Evolutionary conservation across 129 eudicot genomes (phyloP), one percentile per base, ranked within the genome.

Genomic region (Dittrichia graveolens): DNA sequence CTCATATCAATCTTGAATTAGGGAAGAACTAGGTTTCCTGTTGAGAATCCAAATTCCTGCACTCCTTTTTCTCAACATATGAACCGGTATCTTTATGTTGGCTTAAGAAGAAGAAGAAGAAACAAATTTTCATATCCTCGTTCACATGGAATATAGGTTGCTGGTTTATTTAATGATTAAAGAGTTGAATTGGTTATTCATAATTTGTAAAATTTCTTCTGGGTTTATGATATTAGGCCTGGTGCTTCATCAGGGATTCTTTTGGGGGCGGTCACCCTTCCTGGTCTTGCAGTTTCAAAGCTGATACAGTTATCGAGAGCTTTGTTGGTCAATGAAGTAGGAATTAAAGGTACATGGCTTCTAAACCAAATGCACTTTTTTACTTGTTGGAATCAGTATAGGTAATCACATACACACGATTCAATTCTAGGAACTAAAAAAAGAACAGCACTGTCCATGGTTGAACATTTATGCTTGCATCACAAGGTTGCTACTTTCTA

Each of bases 241-340:
- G 98, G 96, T 65, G 96, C 88, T 52, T 90, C 97, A 5, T 87
- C 98, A 5, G 98, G 98, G 69, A 80, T 90, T 73, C 74, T 90
- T 48, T 45, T 94, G 69, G 98, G 97, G 34, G 89, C 97, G 0
- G 88, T 90, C 46, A 90, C 98, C 38, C 78, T 94, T 55, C 98
- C 98, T 0, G 88, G 96, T 56, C 80, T 94, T 41, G 76, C 85
- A 63, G 16, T 90, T 57, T 87, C 98, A 9, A 90, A 75, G 84
- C 73, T 94, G 75, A 84, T 90, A 67, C 92, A 90, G 71, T 57
- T 73, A 52, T 81, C 84, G 5, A 83, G 98, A 80, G 89, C 81
- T n/a, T 60, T 83, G 31, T 49, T 61, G 9, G 55, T 79, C 5
- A 68, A 76, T 39, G 73, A 84, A 84, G 66, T 75, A 78, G 80